phyloP scores from a whole-genome alignment of 176 grass and related monocot species.

The Microstegium vimineum region DNA sequence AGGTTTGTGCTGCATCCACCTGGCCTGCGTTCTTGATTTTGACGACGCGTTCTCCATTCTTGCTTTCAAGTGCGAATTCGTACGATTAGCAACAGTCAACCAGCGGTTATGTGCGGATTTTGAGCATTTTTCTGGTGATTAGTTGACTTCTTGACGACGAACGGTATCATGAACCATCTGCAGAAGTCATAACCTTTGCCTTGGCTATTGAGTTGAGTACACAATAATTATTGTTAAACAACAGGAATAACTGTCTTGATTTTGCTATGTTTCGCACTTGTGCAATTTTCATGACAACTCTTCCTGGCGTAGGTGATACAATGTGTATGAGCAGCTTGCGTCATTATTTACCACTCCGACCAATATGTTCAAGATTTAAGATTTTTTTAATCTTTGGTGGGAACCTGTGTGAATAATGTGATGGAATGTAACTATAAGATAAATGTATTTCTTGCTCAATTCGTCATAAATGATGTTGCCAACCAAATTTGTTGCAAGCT shows the following conservation, averaged over 20 bases:
- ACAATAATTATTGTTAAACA: neutral
- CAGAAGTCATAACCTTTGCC: neutral
- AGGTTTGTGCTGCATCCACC: neutral
- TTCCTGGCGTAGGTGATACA: neutral
- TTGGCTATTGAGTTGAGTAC: neutral
- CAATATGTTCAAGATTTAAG: neutral
- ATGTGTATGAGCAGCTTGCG: neutral
- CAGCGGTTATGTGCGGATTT: neutral
- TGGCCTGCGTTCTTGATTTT: neutral
- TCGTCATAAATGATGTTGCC: neutral
- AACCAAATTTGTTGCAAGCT: neutral
- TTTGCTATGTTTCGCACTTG: neutral
- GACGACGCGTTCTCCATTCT: neutral
- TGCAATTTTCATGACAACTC: neutral
- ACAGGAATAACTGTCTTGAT: neutral
- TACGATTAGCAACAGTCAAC: too few species aligned
- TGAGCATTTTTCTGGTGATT: neutral
- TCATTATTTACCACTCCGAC: neutral
- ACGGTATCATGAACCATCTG: neutral
- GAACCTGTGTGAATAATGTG: neutral
- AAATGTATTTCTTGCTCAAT: neutral
- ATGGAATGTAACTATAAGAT: neutral
- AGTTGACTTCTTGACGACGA: neutral
- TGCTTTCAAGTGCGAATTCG: neutral
- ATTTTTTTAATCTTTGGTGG: neutral